Base-by-base conservation (phyloP, 2,329 filamentous ascomycete species). In the Fusarium compactum region DNA sequence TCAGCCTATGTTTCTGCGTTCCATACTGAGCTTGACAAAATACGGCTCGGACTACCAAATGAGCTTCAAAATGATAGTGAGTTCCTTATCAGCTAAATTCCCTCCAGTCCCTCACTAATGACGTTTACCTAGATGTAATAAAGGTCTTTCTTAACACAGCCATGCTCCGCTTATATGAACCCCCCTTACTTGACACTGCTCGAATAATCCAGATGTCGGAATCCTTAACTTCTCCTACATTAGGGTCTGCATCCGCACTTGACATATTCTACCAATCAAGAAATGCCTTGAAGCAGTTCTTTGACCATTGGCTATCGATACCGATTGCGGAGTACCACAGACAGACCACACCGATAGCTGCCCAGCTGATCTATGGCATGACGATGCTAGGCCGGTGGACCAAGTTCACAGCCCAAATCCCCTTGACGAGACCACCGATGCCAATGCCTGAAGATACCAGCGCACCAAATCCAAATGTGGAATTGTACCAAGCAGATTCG, bases 361-460 rank as follows among this genome's bases (percentile, higher is more conserved):
- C 81, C 1, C 83, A 87, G 56, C 76, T 87, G 0, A 81, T 87
- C 6, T 85, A 86, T 55, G 82, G 81, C n/a, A 76, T 85, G 44
- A 84, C 80, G 7, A 85, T 86, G 80, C 78, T 87, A 1, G 81
- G 83, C 3, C 80, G 85, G 9, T 87, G 85, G 85, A 82, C 83
- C 8, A 85, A 84, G 45, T 78, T 86, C 0, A 78, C 83, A 0
- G 80, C 80, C 0, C 81, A 81, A 0, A 80, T 80, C 24, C 74
- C 76, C 0, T 62, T 80, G 43, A 76, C 72, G 16, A 68, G 67
- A 12, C 64, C 72, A 0, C 65, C 65, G 8, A 70, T 71, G 7
- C 63, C 75, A 1, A 78, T 78, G 74, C 76, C 77, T 0, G 45
- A 51, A 8, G 73, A 77, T 34, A 67, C 68, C 2, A 76, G 72